Evolutionary conservation across 345 rosid species (phyloP), one percentile per base, ranked within the genome.

Genomic region (Ricinus communis): DNA sequence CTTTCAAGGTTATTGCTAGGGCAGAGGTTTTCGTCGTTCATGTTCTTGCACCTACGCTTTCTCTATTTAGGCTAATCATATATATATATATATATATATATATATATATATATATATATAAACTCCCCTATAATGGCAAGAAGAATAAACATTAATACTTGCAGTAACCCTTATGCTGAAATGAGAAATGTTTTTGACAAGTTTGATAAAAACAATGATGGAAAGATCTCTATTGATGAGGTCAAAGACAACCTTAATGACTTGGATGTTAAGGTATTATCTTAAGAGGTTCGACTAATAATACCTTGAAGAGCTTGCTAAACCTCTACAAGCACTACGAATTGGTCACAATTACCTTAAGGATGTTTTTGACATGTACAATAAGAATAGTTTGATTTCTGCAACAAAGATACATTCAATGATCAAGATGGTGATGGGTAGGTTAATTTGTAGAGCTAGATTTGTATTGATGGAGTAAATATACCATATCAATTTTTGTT

Each of bases 201-300:
- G 59, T 89, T 87, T 82, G 98, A 93, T 81, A 87, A 83, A 61
- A 93, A 91, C 82, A 88, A 91, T 22, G 98, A 93, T 75, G 98
- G 98, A 0, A 88, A 80, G 84, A 93, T 93, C 88, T 93, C 94
- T 13, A 71, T 76, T 56, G 79, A 79, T 21, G 98, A 93, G 81
- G 84, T 93, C 0, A 77, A 74, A 41, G 88, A 87, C 30, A 84
- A 80, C 71, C 82, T 93, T 50, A 67, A 64, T 5, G 86, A 86
- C 9, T 85, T 93, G 0, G 86, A 87, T 28, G 75, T 90, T 5
- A 2, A 66, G 11, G 71, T 91, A 0, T 68, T 90, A 5, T 33
- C 76, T 2, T 86, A 83, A 5, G 96, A 93, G 68, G 86, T 86
- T 0, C 67, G 54, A 0, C 84, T 72, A 6, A 83, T 89, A 69